Evolutionary conservation across 371 early-diverging fungal genomes (phyloP).

Genomic region (Chytridiales sp.): DNA sequence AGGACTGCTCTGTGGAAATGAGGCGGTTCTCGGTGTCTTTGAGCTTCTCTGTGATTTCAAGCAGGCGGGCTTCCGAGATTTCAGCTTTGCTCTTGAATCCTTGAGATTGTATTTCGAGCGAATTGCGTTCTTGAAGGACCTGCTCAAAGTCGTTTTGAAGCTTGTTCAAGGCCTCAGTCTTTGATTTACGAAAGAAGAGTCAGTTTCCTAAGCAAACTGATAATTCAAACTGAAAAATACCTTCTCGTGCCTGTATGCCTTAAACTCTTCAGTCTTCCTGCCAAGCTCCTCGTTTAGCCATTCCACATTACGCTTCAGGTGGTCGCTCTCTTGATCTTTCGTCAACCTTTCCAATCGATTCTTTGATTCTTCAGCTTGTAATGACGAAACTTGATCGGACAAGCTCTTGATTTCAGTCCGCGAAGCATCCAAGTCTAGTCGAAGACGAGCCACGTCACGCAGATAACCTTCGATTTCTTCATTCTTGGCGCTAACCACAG

Average conservation of each 20-base stretch:
- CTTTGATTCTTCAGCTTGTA: constrained; percentile 20
- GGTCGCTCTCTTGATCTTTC: constrained; percentile 30
- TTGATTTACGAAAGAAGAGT: background rate
- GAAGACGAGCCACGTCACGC: constrained; percentile 22
- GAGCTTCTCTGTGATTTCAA: constrained; percentile 46
- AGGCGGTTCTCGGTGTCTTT: constrained; percentile 49
- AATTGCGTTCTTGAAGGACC: constrained; percentile 27
- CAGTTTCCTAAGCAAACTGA: no score
- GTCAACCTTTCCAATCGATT: constrained; percentile 15
- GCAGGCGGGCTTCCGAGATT: constrained; percentile 50
- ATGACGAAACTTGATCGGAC: constrained; percentile 15
- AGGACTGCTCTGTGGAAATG: constrained; percentile 57
- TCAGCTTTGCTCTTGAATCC: constrained; percentile 42
- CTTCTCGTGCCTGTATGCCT: constrained; percentile 45
- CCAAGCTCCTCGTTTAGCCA: constrained; percentile 61
- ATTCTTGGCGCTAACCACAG: constrained; percentile 23
- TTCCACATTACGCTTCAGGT: constrained; percentile 43
- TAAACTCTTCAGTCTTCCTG: constrained; percentile 42
- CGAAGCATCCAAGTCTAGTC: constrained; percentile 12
- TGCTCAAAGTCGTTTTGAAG: constrained; percentile 30
- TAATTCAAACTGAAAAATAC: constrained; percentile 16
- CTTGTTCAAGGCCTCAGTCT: constrained; percentile 13
- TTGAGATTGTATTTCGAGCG: constrained; percentile 24
- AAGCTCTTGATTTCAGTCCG: constrained; percentile 23
- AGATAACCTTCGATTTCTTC: constrained; percentile 26